Base-by-base conservation (phyloP, 2,329 filamentous ascomycete species). In the Curvularia sp. region DNA sequence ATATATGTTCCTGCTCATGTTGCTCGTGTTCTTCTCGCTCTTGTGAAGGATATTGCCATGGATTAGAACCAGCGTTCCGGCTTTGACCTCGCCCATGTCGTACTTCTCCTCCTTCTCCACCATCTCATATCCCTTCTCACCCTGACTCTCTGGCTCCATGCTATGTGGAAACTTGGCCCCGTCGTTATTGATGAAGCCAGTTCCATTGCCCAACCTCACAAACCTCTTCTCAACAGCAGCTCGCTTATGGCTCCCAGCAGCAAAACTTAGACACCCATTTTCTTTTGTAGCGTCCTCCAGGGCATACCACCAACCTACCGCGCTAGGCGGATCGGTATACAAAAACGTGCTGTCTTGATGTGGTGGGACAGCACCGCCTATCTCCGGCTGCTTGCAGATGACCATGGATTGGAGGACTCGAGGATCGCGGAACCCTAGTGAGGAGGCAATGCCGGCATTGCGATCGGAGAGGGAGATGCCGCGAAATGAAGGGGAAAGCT, bases 331-430 rank as follows among this genome's bases (percentile, higher is more conserved):
- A 65, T 93, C 82, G 1, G 95, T 98, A 76, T 96, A 98, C 61
- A 99, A 69, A 68, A 98, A 99, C 0, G 92, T 93, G 64, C 87
- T 92, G 78, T 98, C 94, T 79, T 97, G 93, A 76, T 99, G 95
- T 21, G 92, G 87, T 1, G 90, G 92, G 42, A 98, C 95, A 1
- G 91, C 90, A 21, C 91, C 94, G 27, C 95, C 95, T 52, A 98
- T 97, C 79, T 96, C 92, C 21, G 95, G 93, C 80, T 97, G 94
- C 78, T 99, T 99, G 86, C 93, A 97, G 69, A 99, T 98, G 27
- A 98, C 84, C 95, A 99, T 99, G 76, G 90, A 95, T 82, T 99
- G 95, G 51, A 99, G 82, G 5, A 89, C 83, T 19, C 89, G 82
- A 1, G 93, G 91, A 75, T 96, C 91, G 4, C 66, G 70, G 80